A percentile compares a stretch with the other conserved stretches of the same genome.
Evolutionary conservation across 2,329 filamentous ascomycete species (phyloP).

Genomic region (Teratosphaeria epicoccoides): DNA sequence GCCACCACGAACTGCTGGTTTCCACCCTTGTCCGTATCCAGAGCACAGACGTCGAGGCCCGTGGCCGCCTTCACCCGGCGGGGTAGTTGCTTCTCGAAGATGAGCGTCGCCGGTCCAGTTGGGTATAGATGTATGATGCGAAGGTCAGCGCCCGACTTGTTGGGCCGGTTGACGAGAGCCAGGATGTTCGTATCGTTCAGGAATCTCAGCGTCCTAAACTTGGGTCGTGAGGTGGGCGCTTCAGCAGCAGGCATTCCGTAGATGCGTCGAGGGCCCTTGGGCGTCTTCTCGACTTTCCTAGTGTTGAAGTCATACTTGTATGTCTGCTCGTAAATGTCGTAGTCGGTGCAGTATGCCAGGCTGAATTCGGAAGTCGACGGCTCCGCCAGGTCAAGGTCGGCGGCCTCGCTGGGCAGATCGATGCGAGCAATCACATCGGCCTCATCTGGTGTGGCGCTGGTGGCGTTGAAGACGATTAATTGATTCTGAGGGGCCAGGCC

Average conservation of each 20-base stretch:
- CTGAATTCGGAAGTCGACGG: conserved; percentile 53
- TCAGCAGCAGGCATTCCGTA: conserved; percentile 30
- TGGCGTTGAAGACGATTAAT: conserved; percentile 68
- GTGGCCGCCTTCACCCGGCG: conserved; percentile 62
- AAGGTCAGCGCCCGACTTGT: conserved; percentile 46
- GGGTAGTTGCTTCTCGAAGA: conserved; percentile 50
- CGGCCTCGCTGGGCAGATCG: conserved; percentile 45
- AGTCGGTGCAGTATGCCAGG: conserved; percentile 68
- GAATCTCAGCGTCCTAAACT: conserved; percentile 47
- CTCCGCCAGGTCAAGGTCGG: conserved; percentile 61
- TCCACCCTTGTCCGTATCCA: conserved; percentile 48
- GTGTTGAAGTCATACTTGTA: conserved; percentile 41
- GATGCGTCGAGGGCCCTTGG: conserved; percentile 34
- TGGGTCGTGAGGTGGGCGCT: conserved; percentile 30
- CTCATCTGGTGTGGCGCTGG: conserved; percentile 40
- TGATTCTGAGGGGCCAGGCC: conserved; percentile 63
- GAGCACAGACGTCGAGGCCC: conserved; percentile 63
- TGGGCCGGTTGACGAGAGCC: conserved; percentile 46
- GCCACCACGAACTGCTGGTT: conserved; percentile 72
- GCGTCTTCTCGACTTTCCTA: conserved; percentile 27
- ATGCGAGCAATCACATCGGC: conserved; percentile 46
- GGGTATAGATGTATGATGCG: conserved; percentile 51
- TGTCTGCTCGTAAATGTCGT: conserved; percentile 60
- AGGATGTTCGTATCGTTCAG: conserved; percentile 42
- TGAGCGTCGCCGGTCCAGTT: conserved; percentile 40